Base-by-base conservation (phyloP, 2,329 filamentous ascomycete species). In the Neonectria hederae region DNA sequence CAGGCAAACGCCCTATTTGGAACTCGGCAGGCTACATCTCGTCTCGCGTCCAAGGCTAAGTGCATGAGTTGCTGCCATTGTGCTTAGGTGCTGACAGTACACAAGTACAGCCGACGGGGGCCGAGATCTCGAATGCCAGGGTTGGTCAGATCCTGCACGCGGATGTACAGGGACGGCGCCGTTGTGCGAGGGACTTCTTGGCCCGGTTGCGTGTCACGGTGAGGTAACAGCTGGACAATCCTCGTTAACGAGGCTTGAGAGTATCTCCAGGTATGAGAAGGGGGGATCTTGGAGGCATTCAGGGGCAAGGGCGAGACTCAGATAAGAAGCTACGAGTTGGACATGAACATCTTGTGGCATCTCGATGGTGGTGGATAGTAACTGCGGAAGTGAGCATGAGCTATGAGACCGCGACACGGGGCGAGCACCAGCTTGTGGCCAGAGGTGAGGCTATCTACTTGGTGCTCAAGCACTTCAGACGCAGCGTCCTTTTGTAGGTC, bases 11-110 rank as follows among this genome's bases (percentile, higher is more conserved):
- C 51, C 11, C 35, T 58, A 45, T 58, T 28, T 30, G 51, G 49
- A 54, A 48, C 46, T 63, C 53, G 66, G 61, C 51, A 65, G 59
- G 61, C 62, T 66, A 38, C 61, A 69, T 70, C 61, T 72, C 60
- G 61, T 62, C 65, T 67, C 63, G 60, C 53, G 65, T 53, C 59
- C 48, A 62, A 71, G 69, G 71, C 65, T 68, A 43, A 58, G 26
- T 66, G 69, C 69, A 72, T 32, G 5, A 49, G 32, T 38, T 62
- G 59, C 35, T 61, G 65, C 61, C 26, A 22, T 51, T 52, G 42
- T 54, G 59, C 58, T 35, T 54, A 45, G 28, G n/a, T 22, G 38
- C 54, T 63, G 40, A 54, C 28, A 56, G 35, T 63, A 22, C 40
- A 62, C 54, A 54, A 30, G 40, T 14, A 53, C 48, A 64, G 55